phyloP scores from a whole-genome alignment of 2,329 filamentous ascomycete species.

The Microsporum audouinii region DNA sequence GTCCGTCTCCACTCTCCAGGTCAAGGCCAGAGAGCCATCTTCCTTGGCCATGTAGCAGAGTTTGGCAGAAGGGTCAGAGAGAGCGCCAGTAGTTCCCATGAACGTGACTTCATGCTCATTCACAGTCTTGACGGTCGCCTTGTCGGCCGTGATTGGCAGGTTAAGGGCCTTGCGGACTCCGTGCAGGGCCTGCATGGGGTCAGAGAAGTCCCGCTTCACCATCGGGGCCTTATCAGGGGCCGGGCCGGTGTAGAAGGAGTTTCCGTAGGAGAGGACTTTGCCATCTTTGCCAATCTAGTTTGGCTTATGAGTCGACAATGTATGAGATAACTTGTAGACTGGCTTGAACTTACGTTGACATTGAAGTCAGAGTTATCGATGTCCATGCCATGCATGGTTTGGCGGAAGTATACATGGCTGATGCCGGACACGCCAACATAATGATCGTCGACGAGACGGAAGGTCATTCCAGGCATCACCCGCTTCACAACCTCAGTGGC shows the following conservation, averaged over 20 bases:
- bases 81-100: conserved; percentile 11
- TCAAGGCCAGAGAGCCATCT: conserved; percentile 10
- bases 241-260: conserved; percentile 11
- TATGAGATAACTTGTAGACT: background rate
- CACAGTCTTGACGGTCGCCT: conserved; percentile 5
- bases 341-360: conserved; percentile 10
- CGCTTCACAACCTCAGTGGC: conserved; percentile 9
- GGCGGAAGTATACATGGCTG: conserved; percentile 11
- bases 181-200: conserved; percentile 9
- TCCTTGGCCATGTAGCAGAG: conserved; percentile 11
- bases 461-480: conserved; percentile 6
- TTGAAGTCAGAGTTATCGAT: conserved; percentile 13
- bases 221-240: conserved; percentile 6
- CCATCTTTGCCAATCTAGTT: conserved; percentile 8
- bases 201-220: conserved; percentile 7
- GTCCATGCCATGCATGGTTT: conserved; percentile 12
- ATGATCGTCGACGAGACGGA: conserved; percentile 11
- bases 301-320: background rate
- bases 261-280: conserved; percentile 11
- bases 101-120: conserved; percentile 9
- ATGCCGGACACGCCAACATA: conserved; percentile 11
- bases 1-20: conserved; percentile 13
- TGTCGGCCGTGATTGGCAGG: conserved; percentile 8
- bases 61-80: conserved; percentile 9
- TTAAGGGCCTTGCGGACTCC: conserved; percentile 8